Conservation (phyloP, 1,284 basidiomycete genomes). For the Leccinum angustisporum region DNA sequence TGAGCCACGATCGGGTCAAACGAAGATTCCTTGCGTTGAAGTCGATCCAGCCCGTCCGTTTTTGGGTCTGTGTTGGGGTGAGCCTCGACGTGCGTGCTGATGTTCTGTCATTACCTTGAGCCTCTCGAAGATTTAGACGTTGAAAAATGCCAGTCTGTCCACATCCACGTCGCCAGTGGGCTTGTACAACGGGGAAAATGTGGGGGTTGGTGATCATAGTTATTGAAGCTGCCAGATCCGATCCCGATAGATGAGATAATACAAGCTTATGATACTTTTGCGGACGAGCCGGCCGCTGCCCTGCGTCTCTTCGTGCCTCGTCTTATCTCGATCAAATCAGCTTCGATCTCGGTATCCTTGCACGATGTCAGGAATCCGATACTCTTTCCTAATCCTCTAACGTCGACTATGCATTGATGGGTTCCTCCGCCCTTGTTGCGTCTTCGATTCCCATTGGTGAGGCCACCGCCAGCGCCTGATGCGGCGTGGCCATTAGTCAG, state of each 20-base stretch:
- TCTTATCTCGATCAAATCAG: conserved; percentile 72
- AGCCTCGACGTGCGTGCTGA: not conserved
- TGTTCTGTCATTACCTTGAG: conserved; percentile 62
- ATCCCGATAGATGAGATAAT: conserved; percentile 35
- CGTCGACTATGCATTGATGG: conserved; percentile 46
- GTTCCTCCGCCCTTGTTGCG: conserved; percentile 57
- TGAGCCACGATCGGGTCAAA: conserved; percentile 8
- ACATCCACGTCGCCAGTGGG: conserved; percentile 54
- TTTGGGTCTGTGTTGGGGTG: conserved; percentile 67
- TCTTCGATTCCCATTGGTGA: conserved; percentile 47
- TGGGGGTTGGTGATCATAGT: conserved; percentile 27
- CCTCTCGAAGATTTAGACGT: conserved; percentile 81
- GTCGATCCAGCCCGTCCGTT: conserved; percentile 92
- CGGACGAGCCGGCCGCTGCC: conserved; percentile 42
- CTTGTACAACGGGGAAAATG: conserved; percentile 55
- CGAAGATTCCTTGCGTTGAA: conserved; percentile 55
- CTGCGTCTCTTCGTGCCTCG: conserved; percentile 69
- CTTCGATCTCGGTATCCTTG: conserved; percentile 70
- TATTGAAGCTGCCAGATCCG: conserved; percentile 11
- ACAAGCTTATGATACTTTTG: conserved; percentile 29
- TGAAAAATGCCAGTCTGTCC: conserved; percentile 86
- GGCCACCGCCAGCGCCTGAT: conserved; percentile 37
- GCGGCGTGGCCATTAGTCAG: conserved; percentile 32
- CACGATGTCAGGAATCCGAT: conserved; percentile 47
- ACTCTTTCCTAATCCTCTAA: conserved; percentile 69